Percentiles rank a stretch among this genome's conserved stretches.
Conservation (phyloP, 768 basidiomycete species). For the Lactifluus pinguis region DNA sequence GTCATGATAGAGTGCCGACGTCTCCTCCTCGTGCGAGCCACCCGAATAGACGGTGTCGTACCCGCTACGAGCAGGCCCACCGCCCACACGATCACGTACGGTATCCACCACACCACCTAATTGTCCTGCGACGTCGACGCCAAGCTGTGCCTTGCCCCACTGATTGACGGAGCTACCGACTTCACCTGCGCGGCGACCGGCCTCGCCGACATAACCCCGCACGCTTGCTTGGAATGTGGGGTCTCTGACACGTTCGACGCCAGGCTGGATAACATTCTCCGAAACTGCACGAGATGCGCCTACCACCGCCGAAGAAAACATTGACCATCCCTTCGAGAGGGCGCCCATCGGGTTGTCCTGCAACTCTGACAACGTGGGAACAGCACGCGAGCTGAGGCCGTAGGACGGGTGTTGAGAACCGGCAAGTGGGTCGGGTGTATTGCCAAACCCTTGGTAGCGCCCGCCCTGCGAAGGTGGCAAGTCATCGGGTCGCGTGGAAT, state of each 20-base stretch:
- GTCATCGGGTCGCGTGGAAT: conserved; percentile 66
- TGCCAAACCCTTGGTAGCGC: conserved; percentile 89
- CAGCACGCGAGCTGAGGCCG: conserved; percentile 66
- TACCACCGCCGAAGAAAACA: conserved; percentile 80
- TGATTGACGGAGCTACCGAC: conserved; percentile 61
- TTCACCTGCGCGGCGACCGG: conserved; percentile 51
- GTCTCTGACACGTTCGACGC: conserved; percentile 71
- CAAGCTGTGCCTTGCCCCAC: conserved; percentile 68
- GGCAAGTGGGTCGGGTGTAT: conserved; percentile 54
- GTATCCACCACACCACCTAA: conserved; percentile 61
- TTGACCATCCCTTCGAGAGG: conserved; percentile 88
- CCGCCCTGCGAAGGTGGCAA: conserved; percentile 93
- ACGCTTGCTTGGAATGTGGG: conserved; percentile 71
- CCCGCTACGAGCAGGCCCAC: conserved; percentile 42
- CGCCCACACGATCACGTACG: conserved; percentile 48
- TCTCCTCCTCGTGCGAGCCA: conserved; percentile 46
- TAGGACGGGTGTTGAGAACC: conserved; percentile 55
- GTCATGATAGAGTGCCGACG: conserved; percentile 53
- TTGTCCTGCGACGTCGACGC: conserved; percentile 78
- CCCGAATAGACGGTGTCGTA: conserved; percentile 31
- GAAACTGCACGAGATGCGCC: conserved; percentile 73
- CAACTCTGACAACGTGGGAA: conserved; percentile 71
- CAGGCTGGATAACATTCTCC: conserved; percentile 87
- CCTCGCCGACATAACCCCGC: conserved; percentile 61
- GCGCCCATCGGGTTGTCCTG: conserved; percentile 83